Conservation (phyloP, 2,329 filamentous ascomycete species). For the Cryphonectria nitschkei region DNA sequence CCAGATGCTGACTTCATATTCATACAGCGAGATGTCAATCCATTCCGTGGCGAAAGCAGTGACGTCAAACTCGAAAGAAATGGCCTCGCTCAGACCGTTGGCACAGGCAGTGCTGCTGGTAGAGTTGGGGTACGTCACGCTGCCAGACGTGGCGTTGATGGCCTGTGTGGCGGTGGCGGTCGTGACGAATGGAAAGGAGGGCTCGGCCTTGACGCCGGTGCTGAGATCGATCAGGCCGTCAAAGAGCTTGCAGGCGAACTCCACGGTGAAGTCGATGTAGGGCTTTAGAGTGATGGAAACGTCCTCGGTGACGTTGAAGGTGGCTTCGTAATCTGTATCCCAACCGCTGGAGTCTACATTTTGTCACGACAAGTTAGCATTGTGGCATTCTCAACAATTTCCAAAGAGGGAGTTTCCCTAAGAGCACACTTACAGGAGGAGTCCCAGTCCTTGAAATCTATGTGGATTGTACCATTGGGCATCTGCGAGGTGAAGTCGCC, state of each 20-base stretch:
- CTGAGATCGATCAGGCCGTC: slow-evolving; percentile 26
- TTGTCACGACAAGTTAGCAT: not conserved
- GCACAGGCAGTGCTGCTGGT: slow-evolving; percentile 22
- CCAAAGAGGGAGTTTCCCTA: too few relatives aligned
- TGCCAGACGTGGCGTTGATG: slow-evolving; percentile 22
- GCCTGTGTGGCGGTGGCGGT: slow-evolving; percentile 24
- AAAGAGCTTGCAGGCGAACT: slow-evolving; percentile 27
- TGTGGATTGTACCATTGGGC: slow-evolving; percentile 27
- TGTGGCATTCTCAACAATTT: too few relatives aligned
- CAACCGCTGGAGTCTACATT: slow-evolving; percentile 20
- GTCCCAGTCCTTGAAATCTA: slow-evolving; percentile 24
- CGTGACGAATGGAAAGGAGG: slow-evolving; percentile 26
- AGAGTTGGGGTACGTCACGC: slow-evolving; percentile 19
- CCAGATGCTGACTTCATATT: slow-evolving; percentile 21
- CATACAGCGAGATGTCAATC: slow-evolving; percentile 20
- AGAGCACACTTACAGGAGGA: slow-evolving; percentile 17
- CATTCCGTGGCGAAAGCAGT: slow-evolving; percentile 26
- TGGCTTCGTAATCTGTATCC: slow-evolving; percentile 15
- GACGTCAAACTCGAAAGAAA: slow-evolving; percentile 22
- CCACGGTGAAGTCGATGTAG: slow-evolving; percentile 28
- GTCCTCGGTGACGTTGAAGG: slow-evolving; percentile 22
- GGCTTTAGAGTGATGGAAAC: slow-evolving; percentile 19
- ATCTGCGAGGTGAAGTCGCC: slow-evolving; percentile 21
- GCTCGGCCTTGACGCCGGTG: slow-evolving; percentile 27
- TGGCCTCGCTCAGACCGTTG: slow-evolving; percentile 24